A percentile compares a stretch with the other conserved stretches of the same genome.
These are phyloP conservation scores for Rubus idaeus DNA, from an alignment of 306 rosid genomes.

Conservation along the genomic window DNA sequence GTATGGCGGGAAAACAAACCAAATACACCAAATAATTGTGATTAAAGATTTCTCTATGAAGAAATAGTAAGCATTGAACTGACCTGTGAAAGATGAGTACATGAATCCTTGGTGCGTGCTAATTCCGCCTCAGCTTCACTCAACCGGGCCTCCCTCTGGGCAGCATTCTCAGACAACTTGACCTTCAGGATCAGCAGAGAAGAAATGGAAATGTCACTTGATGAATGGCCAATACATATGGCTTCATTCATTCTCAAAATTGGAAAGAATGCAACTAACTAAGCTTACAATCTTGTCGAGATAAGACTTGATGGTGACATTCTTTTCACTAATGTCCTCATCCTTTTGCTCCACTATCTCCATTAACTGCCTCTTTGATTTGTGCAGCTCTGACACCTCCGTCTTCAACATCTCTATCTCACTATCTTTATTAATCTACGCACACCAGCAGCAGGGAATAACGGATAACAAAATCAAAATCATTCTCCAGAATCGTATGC, in stretches of 20 bases:
- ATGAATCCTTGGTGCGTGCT: slow-evolving; percentile 58
- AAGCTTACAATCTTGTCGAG: slow-evolving; percentile 85
- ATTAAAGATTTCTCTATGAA: neutral
- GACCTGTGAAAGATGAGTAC: slow-evolving; percentile 72
- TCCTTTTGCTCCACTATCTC: slow-evolving; percentile 69
- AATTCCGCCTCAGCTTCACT: slow-evolving; percentile 73
- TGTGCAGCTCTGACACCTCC: slow-evolving; percentile 74
- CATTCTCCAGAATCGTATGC: neutral
- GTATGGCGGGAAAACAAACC: neutral
- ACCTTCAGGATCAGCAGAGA: slow-evolving; percentile 47
- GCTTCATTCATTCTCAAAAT: neutral
- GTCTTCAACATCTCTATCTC: slow-evolving; percentile 75
- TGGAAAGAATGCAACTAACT: slow-evolving; percentile 4
- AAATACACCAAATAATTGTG: neutral
- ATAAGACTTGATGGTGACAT: slow-evolving; percentile 65
- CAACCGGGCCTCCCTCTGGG: slow-evolving; percentile 72
- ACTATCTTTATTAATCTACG: slow-evolving; percentile 82
- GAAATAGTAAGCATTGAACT: neutral
- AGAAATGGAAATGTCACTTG: slow-evolving; percentile 4
- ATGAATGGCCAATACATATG: neutral
- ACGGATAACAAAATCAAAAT: slow-evolving; percentile 1
- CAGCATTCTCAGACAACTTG: slow-evolving; percentile 53
- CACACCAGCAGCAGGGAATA: neutral
- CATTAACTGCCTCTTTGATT: slow-evolving; percentile 80
- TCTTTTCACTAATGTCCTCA: slow-evolving; percentile 73